These are phyloP conservation scores for Fraxinus xanthoxyloides DNA, from an alignment of 305 asterid genomes.

Conservation along the genomic window DNA sequence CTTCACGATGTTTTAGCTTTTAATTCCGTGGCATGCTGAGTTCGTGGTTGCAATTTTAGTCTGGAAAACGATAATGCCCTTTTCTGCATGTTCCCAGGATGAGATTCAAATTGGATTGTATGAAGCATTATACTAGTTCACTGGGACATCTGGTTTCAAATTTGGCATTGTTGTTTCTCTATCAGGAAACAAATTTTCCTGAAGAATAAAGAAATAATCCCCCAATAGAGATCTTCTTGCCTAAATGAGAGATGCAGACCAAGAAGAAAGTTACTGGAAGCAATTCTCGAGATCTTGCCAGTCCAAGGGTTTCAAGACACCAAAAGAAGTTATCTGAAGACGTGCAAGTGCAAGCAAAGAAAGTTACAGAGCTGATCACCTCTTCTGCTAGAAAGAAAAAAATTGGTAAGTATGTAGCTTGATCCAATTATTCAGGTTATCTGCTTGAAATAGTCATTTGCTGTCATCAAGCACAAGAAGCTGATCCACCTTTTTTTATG, in stretches of 20 bases:
- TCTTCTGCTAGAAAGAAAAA: slow-evolving; percentile 89
- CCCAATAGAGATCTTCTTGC: slow-evolving; percentile 17
- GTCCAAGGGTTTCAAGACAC: slow-evolving; percentile 65
- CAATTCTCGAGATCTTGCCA: slow-evolving; percentile 53
- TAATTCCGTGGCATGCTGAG: not conserved
- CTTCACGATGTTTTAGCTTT: not conserved
- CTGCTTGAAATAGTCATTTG: slow-evolving; percentile 4
- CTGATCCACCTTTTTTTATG: not conserved
- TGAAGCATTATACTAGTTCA: not conserved
- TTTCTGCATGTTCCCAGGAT: not conserved
- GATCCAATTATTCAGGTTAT: not conserved
- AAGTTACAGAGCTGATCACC: slow-evolving; percentile 68
- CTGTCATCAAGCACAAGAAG: slow-evolving; percentile 3
- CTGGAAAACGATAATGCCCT: not conserved
- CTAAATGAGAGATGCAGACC: slow-evolving; percentile 62
- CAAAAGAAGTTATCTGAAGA: slow-evolving; percentile 60
- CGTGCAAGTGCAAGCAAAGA: slow-evolving; percentile 59
- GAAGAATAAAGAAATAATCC: slow-evolving; percentile 8
- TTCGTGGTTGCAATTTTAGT: not conserved
- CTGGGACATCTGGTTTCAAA: not conserved
- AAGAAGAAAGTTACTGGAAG: slow-evolving; percentile 57
- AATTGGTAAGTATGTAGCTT: slow-evolving; percentile 48
- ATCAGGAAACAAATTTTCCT: slow-evolving; percentile 17
- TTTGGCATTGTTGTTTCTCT: not conserved
- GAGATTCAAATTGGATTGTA: not conserved